These are phyloP conservation scores for Meyerozyma carpophila DNA, from an alignment of 1,139 yeast genomes.

Conservation along the genomic window DNA sequence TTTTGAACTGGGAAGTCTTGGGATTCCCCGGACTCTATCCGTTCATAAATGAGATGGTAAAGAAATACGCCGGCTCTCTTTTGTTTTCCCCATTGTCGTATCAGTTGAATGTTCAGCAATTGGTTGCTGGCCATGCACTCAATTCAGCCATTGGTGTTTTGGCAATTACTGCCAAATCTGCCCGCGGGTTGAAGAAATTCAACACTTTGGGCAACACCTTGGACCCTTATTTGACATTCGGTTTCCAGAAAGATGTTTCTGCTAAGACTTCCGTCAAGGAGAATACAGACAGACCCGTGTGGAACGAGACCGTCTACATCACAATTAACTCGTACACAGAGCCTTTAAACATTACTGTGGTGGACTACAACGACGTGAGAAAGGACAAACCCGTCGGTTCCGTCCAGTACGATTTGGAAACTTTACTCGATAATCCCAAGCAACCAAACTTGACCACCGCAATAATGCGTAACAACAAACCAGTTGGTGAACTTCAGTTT, in stretches of 20 bases:
- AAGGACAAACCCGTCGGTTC: constrained; percentile 81
- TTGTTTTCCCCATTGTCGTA: constrained; percentile 84
- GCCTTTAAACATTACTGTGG: constrained; percentile 63
- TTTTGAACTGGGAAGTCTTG: constrained; percentile 83
- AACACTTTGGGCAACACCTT: constrained; percentile 70
- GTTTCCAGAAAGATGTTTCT: constrained; percentile 50
- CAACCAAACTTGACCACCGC: constrained; percentile 50
- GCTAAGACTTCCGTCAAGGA: constrained; percentile 64
- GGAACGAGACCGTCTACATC: constrained; percentile 75
- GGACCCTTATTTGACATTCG: constrained; percentile 83
- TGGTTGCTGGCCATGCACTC: constrained; percentile 76
- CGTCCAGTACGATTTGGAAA: constrained; percentile 69
- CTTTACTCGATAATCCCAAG: constrained; percentile 50
- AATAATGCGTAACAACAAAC: constrained; percentile 72
- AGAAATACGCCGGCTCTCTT: constrained; percentile 83
- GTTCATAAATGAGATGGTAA: constrained; percentile 77
- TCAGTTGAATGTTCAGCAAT: constrained; percentile 86
- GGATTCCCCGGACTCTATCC: constrained; percentile 81
- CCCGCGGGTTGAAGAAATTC: constrained; percentile 63
- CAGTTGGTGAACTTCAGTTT: constrained; percentile 68
- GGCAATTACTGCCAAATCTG: constrained; percentile 61
- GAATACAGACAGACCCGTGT: constrained; percentile 66
- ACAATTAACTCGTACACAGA: constrained; percentile 75
- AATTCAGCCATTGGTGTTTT: constrained; percentile 85
- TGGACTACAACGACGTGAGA: constrained; percentile 72